Evolutionary conservation across 2,329 filamentous ascomycete genomes (phyloP), one percentile per base, ranked within the genome.

Genomic region (Alternaria burnsii): DNA sequence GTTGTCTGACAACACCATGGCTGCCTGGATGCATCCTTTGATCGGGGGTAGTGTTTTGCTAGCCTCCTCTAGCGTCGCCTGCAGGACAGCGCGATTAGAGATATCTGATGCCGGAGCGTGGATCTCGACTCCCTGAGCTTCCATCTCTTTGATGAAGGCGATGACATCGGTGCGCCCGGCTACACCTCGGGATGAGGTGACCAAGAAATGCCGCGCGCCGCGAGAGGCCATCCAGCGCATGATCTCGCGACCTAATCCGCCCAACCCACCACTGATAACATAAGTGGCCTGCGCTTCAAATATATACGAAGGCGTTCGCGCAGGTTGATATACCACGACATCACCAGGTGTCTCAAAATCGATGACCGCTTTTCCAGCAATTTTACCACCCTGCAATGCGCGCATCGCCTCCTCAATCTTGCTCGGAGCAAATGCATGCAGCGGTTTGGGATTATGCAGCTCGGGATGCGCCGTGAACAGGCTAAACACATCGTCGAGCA

Each of bases 301-400:
- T 3, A 12, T 22, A 34, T 55, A 59, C 16, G 66, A 55, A 12
- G 59, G 40, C 11, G 24, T 50, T 24, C 34, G 26, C 5, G 44
- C 50, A 7, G 54, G 36, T 16, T 53, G 46, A 38, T 61, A 67
- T 18, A 60, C n/a, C 3, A 52, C 46, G 26, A 47, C 42, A 24
- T 81, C 63, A 51, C 26, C 55, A 36, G 30, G 41, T 57, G 30
- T 61, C 50, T 56, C 61, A 30, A 52, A 54, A 11, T 69, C 61
- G 11, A 82, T 65, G n/a, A 82, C 76, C 0, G 80, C 65, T 63
- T 82, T 82, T 7, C 81, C 80, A 5, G 74, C 74, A 51, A 78
- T 76, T 16, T 73, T 74, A 0, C 78, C 76, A 14, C 42, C 34
- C 63, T 59, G 28, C 72, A 74, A 18, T 78, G 70, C 51, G 56